These are phyloP conservation scores for Pyronema omphalodes DNA, from an alignment of 495 filamentous ascomycete genomes.

Conservation along the genomic window DNA sequence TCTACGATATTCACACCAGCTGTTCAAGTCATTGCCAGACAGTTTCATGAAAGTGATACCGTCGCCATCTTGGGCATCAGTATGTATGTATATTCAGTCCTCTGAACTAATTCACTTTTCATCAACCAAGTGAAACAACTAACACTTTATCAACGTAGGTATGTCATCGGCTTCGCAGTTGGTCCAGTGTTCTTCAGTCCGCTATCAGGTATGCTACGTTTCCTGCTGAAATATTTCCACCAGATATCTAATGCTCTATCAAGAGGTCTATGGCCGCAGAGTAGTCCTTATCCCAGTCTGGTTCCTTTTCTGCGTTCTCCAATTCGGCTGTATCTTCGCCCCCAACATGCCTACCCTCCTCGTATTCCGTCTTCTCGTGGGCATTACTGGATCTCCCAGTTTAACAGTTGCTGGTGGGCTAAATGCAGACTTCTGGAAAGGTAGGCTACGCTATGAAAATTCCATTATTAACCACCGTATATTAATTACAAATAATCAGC, in stretches of 20 bases:
- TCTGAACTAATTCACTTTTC: neutral
- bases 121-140: neutral
- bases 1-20: conserved; percentile 45
- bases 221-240: neutral
- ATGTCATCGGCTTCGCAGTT: conserved; percentile 42
- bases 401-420: conserved; percentile 72
- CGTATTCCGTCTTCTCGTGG: conserved; percentile 67
- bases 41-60: conserved; percentile 38
- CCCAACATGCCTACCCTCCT: conserved; percentile 71
- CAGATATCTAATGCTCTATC: neutral
- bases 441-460: conserved; percentile 1
- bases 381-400: conserved; percentile 26
- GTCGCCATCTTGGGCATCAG: conserved; percentile 47
- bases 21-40: conserved; percentile 31
- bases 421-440: conserved; percentile 52
- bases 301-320: conserved; percentile 64
- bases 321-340: conserved; percentile 45
- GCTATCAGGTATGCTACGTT: conserved; percentile 32
- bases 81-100: conserved; percentile 35
- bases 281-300: conserved; percentile 51
- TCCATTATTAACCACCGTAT: neutral
- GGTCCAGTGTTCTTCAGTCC: conserved; percentile 52
- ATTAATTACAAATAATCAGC: conserved; percentile 30
- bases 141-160: conserved; percentile 2
- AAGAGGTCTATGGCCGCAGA: conserved; percentile 50